Percentiles rank a stretch among this genome's conserved stretches.
These are phyloP conservation scores for Luffa aegyptiaca DNA, from an alignment of 306 rosid genomes.

Conservation along the genomic window DNA sequence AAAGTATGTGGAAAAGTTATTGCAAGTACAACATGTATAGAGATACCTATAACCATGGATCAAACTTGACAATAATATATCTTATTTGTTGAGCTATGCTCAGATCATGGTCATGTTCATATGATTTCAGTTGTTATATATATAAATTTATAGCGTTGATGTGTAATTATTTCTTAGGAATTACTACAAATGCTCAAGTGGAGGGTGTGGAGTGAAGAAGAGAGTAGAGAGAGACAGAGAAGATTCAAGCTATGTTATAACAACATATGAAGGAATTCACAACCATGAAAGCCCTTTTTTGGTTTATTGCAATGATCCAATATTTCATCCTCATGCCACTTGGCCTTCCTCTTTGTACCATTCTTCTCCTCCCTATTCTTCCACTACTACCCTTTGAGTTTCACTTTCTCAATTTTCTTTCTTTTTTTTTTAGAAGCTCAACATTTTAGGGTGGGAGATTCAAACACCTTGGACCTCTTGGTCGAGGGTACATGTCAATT, in stretches of 20 bases:
- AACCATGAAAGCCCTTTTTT: neutral
- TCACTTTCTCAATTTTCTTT: neutral
- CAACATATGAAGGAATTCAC: constrained; percentile 10
- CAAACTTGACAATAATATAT: too few relatives aligned
- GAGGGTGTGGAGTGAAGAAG: constrained; percentile 6
- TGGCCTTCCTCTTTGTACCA: neutral
- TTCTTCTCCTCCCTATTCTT: neutral
- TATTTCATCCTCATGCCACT: neutral
- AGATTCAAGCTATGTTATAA: constrained; percentile 11
- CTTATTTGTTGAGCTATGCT: too few relatives aligned
- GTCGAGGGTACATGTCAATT: too few relatives aligned
- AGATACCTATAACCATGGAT: too few relatives aligned
- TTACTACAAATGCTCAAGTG: constrained; percentile 11
- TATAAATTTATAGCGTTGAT: neutral
- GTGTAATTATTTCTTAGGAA: neutral
- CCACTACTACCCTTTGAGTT: neutral
- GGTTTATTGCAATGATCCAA: neutral
- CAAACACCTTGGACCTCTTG: too few relatives aligned
- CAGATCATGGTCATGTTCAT: too few relatives aligned
- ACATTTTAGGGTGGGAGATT: too few relatives aligned
- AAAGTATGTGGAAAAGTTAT: too few relatives aligned
- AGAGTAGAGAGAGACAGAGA: constrained; percentile 11
- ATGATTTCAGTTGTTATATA: too few relatives aligned
- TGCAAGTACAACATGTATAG: too few relatives aligned
- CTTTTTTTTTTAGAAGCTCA: too few relatives aligned